Conservation (phyloP, 2,329 filamentous ascomycete genomes). For the Aspergillus puulaauensis region DNA sequence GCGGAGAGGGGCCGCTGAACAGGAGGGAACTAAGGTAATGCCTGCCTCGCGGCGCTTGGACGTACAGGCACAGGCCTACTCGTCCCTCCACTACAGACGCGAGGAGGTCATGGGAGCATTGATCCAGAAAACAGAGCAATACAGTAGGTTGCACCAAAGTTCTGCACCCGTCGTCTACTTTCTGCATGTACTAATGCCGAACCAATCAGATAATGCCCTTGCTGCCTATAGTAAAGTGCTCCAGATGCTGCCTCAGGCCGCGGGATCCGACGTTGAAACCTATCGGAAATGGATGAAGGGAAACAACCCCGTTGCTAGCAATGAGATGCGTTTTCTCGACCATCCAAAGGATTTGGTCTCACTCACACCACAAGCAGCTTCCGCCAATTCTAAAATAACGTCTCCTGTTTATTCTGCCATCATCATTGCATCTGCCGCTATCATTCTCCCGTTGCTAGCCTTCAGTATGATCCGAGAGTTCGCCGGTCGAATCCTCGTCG, state of each 20-base stretch:
- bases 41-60: constrained; percentile 44
- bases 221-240: constrained; percentile 49
- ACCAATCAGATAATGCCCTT: constrained; percentile 38
- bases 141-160: constrained; percentile 48
- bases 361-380: constrained; percentile 24
- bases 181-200: not conserved
- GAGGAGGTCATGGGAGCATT: constrained; percentile 56
- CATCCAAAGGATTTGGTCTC: constrained; percentile 48
- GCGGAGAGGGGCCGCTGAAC: constrained; percentile 30
- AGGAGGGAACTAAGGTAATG: constrained; percentile 30
- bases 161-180: not conserved
- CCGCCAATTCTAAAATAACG: constrained; percentile 16
- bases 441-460: constrained; percentile 59
- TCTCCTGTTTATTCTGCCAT: constrained; percentile 40
- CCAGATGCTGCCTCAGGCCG: constrained; percentile 47
- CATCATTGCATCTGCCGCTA: constrained; percentile 49
- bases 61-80: constrained; percentile 50
- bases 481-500: constrained; percentile 57
- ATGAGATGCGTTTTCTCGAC: constrained; percentile 55
- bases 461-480: constrained; percentile 60
- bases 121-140: constrained; percentile 60
- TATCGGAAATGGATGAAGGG: constrained; percentile 57
- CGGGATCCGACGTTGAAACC: constrained; percentile 46
- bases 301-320: constrained; percentile 49
- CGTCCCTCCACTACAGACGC: constrained; percentile 54